A percentile compares a stretch with the other conserved stretches of the same genome.
phyloP scores from a whole-genome alignment of 2,329 filamentous ascomycete species.

The Penicillium sp. region DNA sequence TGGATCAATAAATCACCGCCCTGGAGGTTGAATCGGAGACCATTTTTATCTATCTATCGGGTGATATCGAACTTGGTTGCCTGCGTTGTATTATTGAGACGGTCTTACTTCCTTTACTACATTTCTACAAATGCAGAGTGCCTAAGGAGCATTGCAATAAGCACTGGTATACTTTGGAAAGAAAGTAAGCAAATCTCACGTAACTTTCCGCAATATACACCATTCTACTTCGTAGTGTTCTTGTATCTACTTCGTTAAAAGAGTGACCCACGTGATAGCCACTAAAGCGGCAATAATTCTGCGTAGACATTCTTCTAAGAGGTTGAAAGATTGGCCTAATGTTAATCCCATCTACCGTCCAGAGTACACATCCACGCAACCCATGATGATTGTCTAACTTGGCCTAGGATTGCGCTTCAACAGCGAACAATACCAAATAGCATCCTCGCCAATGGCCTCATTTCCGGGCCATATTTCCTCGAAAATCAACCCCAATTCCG shows the following conservation, averaged over 20 bases:
- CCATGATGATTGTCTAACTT: neutral
- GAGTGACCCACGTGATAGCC: neutral
- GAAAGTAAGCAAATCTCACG: neutral
- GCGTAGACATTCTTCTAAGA: too few relatives aligned
- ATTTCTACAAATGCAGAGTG: neutral
- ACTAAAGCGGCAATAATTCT: neutral
- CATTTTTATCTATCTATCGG: neutral
- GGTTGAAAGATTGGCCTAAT: neutral
- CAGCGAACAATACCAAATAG: neutral
- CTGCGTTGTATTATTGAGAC: neutral
- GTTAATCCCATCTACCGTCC: neutral
- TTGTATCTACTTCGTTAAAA: neutral
- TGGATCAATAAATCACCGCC: constrained; percentile 12
- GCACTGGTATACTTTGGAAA: neutral
- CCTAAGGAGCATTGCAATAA: neutral
- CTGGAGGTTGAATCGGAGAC: neutral
- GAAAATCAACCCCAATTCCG: constrained; percentile 9
- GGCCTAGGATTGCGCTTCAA: neutral
- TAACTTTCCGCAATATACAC: neutral
- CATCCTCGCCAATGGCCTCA: constrained; percentile 19
- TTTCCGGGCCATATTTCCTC: constrained; percentile 6
- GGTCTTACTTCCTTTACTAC: neutral
- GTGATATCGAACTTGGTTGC: neutral
- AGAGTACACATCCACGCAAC: too few relatives aligned
- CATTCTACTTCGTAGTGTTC: too few relatives aligned